Evolutionary conservation across 306 rosid genomes (phyloP), one percentile per base, ranked within the genome.

Genomic region (Cucurbita ficifolia): DNA sequence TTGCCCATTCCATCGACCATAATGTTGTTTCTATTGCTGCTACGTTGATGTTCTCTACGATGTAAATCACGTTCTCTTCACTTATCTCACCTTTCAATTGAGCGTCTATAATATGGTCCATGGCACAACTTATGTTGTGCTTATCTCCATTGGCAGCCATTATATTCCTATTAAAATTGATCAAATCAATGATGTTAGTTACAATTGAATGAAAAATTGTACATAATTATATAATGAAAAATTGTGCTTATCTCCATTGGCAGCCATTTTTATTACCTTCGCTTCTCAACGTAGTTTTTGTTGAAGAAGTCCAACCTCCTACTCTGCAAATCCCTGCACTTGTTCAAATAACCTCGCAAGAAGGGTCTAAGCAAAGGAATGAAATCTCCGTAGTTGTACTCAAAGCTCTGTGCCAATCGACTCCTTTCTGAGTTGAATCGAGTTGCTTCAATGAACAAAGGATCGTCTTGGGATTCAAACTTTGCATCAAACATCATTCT

Each of bases 1-100:
- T 91, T 8, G 89, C 96, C 97, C 97, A 88, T 45, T 91, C 97
- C 90, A 91, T 91, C 10, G 96, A 91, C 97, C 97, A 91, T 12
- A 91, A 51, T 14, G 97, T 88, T 51, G 96, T 91, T 68, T 91
- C 96, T 76, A 91, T 88, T 38, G 96, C 97, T 19, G 96, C 97
- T 33, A 79, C 84, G 36, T 82, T 85, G 46, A 91, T 91, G 85
- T 91, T 91, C 73, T 91, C 97, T 17, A 91, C 97, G 0, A 91
- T 87, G 84, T 91, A 91, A 0, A 86, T 73, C 58, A 91, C 96
- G 62, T 91, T 91, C 10, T 82, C 90, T 83, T 84, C 88, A 21
- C 87, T 91, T 17, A 91, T 87, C 60, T 91, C 97, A 43, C 97
- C 97, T 59, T 86, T 91, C 82, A 77, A 74, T 60, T 91, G 71